Conservation (phyloP, 331 rosid genomes). For the Quercus phellos region DNA sequence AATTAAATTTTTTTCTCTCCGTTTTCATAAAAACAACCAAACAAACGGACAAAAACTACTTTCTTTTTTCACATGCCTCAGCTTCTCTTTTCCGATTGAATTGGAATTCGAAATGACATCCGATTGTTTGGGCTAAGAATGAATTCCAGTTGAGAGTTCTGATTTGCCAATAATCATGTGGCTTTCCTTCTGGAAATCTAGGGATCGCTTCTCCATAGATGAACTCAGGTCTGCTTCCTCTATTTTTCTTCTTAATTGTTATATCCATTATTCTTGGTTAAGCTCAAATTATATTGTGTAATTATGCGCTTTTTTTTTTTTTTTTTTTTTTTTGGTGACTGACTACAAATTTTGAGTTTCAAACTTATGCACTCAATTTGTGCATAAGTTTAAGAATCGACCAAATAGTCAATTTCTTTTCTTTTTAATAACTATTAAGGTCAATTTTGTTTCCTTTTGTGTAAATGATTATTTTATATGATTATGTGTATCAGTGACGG, state of each 20-base stretch:
- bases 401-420: background rate
- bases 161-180: constrained; percentile 57
- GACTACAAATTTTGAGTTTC: background rate
- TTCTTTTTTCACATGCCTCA: background rate
- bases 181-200: constrained; percentile 72
- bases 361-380: background rate
- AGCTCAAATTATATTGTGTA: background rate
- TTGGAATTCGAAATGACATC: constrained; percentile 10
- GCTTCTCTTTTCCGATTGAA: constrained; percentile 25
- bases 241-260: background rate
- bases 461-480: no score
- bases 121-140: constrained; percentile 12
- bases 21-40: no score
- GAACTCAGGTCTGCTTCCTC: constrained; percentile 56
- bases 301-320: background rate
- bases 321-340: no score
- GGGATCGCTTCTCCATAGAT: constrained; percentile 77
- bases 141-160: constrained; percentile 31
- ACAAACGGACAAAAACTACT: no score
- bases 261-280: no score
- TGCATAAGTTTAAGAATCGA: background rate
- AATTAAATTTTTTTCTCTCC: no score
- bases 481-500: no score
- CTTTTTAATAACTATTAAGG: no score
- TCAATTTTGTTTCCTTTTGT: no score